Evolutionary conservation across 2,329 filamentous ascomycete genomes (phyloP), one percentile per base, ranked within the genome.

Genomic region (Alternaria sp.): DNA sequence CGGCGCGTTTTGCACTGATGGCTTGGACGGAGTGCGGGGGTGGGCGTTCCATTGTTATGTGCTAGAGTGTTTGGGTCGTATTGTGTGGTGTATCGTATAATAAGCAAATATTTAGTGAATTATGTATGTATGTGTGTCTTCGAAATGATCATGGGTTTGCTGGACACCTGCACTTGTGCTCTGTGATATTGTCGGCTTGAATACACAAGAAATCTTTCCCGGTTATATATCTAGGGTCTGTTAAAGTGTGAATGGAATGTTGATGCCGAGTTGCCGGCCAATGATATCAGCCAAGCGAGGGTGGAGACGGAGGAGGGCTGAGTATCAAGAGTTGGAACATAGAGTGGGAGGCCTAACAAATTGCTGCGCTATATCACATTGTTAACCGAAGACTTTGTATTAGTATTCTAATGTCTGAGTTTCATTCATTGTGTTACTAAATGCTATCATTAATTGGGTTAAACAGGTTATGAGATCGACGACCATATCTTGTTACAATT

Each of bases 1-100:
- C 58, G 20, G 18, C 24, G n/a, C 68, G 62, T 38, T 63, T 63
- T 4, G 65, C 58, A n/a, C 51, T 38, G 32, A 71, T 63, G 34
- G 62, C 59, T 54, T 62, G 51, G 22, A 66, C 24, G 2, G 65
- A 72, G 65, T 70, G 66, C 9, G 48, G 58, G 14, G 58, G 54
- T 49, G 62, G 61, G n/a, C 52, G 54, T 32, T 65, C 49, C 46
- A 65, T 53, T 36, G 52, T 57, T n/a, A 14, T 44, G 39, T 49
- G 8, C 32, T 16, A 8, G 2, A 9, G 6, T 38, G 46, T 3
- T 34, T 7, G 16, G n/a, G n/a, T 46, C 4, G 26, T 36, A 20
- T 24, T 18, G 14, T 36, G 20, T 49, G 20, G 20, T 49, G 32
- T 38, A 9, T 26, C 9, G 11, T 24, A 12, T 24, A 36, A 7